Percentiles rank a stretch among this genome's conserved stretches.
These are phyloP conservation scores for Euphorbia tirucalli DNA, from an alignment of 345 rosid species.

Conservation along the genomic window DNA sequence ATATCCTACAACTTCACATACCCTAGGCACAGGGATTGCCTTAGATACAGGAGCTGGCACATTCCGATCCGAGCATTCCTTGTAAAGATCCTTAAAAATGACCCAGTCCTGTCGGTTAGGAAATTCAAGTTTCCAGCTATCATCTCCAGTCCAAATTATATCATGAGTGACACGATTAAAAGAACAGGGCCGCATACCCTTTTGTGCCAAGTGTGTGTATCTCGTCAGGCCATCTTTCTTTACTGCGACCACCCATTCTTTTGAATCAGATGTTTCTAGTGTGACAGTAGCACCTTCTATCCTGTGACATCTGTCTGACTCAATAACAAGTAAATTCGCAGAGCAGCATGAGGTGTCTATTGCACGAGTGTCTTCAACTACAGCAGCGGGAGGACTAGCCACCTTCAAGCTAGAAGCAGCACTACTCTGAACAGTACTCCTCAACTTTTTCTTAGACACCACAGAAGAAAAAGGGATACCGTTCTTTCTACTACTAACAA, in stretches of 20 bases:
- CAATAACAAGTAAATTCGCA: slow-evolving; percentile 54
- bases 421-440: slow-evolving; percentile 43
- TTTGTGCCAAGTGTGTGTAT: slow-evolving; percentile 48
- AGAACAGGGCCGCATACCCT: slow-evolving; percentile 59
- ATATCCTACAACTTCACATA: slow-evolving; percentile 57
- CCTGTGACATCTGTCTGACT: slow-evolving; percentile 69
- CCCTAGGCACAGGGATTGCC: slow-evolving; percentile 85
- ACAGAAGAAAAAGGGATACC: slow-evolving; percentile 47
- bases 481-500: slow-evolving; percentile 53
- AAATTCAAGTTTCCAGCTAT: slow-evolving; percentile 88
- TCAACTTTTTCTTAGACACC: slow-evolving; percentile 43
- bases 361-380: slow-evolving; percentile 30
- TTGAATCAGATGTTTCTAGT: slow-evolving; percentile 53
- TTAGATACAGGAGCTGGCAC: slow-evolving; percentile 37
- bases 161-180: slow-evolving; percentile 65
- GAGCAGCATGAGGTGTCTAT: slow-evolving; percentile 48
- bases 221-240: slow-evolving; percentile 52
- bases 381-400: slow-evolving; percentile 23
- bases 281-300: slow-evolving; percentile 55
- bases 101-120: slow-evolving; percentile 65
- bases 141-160: slow-evolving; percentile 66
- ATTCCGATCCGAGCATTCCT: slow-evolving; percentile 77
- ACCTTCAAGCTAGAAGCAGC: slow-evolving; percentile 36
- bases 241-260: slow-evolving; percentile 66
- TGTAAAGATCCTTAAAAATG: slow-evolving; percentile 76